Percentiles rank a stretch among this genome's conserved stretches.
These are phyloP conservation scores for Globisporangium paroecandrum DNA, from an alignment of 352 stramenopile species.

Conservation along the genomic window DNA sequence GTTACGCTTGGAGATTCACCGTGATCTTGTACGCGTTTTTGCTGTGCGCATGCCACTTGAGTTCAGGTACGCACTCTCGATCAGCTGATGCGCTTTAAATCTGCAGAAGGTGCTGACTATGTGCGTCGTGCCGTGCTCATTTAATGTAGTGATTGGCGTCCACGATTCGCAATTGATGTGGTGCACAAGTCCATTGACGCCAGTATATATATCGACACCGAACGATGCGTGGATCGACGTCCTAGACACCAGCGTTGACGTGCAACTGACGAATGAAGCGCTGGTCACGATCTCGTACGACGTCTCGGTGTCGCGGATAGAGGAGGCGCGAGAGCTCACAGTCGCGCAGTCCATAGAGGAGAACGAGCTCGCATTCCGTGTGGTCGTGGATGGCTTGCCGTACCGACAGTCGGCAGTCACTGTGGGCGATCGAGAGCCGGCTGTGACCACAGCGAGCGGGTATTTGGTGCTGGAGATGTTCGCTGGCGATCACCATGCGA, in stretches of 20 bases:
- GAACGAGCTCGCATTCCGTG: conserved; percentile 62
- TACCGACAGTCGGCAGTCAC: conserved; percentile 68
- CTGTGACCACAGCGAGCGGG: conserved; percentile 51
- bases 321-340: conserved; percentile 12
- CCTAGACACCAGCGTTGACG: conserved; percentile 37
- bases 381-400: conserved; percentile 45
- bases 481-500: conserved; percentile 41
- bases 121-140: not conserved
- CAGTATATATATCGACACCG: conserved; percentile 25
- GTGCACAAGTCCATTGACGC: conserved; percentile 52
- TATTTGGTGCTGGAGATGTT: conserved; percentile 55
- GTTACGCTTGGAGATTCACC: not conserved
- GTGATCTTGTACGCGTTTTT: not conserved
- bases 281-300: conserved; percentile 70
- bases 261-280: conserved; percentile 57
- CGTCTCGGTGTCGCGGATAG: conserved; percentile 50
- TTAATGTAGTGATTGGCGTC: conserved; percentile 15
- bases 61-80: conserved; percentile 19
- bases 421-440: conserved; percentile 53
- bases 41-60: not conserved
- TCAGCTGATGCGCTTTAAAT: not conserved
- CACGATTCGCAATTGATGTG: conserved; percentile 54
- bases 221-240: conserved; percentile 56
- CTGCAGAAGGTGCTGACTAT: not conserved
- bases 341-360: conserved; percentile 15